These are phyloP conservation scores for maize (Zea mays) DNA, from an alignment of 176 grass and related monocot species.

Conservation along the genomic window DNA sequence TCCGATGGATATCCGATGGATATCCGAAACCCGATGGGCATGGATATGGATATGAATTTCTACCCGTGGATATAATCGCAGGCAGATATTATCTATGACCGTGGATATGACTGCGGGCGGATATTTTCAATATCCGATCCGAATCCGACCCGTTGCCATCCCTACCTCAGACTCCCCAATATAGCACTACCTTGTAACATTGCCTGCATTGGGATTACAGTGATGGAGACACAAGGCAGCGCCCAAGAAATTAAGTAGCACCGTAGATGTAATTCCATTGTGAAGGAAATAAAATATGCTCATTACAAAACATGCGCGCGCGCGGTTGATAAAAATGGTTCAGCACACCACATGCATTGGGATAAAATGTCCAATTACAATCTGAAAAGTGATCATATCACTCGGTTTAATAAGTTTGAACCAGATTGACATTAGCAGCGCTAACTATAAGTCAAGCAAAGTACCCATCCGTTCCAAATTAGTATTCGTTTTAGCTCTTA, in stretches of 20 bases:
- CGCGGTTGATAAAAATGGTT: background rate
- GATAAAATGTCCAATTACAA: background rate
- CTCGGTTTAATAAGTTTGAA: background rate
- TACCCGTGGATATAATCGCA: too few relatives aligned
- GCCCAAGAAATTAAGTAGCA: background rate
- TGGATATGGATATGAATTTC: too few relatives aligned
- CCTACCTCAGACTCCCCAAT: too few relatives aligned
- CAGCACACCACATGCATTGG: background rate
- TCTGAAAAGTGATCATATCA: background rate
- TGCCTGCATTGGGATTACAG: too few relatives aligned
- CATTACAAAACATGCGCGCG: background rate
- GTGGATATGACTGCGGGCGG: too few relatives aligned
- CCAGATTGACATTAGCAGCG: background rate
- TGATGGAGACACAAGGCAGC: background rate
- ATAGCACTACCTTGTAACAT: too few relatives aligned
- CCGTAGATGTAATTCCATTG: background rate
- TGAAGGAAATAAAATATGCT: background rate
- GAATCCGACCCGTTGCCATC: too few relatives aligned
- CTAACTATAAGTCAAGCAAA: background rate
- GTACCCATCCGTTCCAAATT: background rate
- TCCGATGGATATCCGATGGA: too few relatives aligned
- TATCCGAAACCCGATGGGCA: too few relatives aligned
- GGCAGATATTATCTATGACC: too few relatives aligned
- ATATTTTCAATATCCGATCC: too few relatives aligned
- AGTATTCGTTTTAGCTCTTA: too few relatives aligned